phyloP scores from a whole-genome alignment of 176 grass and related monocot species.

The Aegilops sharonensis region DNA sequence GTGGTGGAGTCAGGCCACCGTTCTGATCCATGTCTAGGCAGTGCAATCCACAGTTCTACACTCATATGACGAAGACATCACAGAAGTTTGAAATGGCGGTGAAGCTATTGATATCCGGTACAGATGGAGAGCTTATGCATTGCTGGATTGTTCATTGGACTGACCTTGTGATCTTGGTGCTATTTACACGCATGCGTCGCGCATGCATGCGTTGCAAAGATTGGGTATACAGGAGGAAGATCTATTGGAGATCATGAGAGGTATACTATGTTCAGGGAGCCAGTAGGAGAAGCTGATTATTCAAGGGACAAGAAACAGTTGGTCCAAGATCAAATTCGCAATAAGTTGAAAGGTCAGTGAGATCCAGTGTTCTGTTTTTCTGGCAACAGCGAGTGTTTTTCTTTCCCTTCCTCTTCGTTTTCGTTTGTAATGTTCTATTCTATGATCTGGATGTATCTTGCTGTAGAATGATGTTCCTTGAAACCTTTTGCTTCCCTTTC shows the following conservation, averaged over 20 bases:
- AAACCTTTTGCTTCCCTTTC: conserved; percentile 18
- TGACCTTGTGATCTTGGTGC: conserved; percentile 17
- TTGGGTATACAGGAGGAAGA: conserved; percentile 10
- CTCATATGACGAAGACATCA: conserved; percentile 4
- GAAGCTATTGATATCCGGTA: conserved; percentile 23
- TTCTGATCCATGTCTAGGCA: conserved; percentile 47
- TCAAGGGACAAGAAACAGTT: neutral
- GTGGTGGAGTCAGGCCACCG: conserved; percentile 62
- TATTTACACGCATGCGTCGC: conserved; percentile 5
- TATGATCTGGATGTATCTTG: conserved; percentile 38
- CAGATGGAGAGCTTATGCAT: neutral
- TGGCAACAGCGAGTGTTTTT: conserved; percentile 28
- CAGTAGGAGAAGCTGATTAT: neutral
- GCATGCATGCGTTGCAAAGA: conserved; percentile 26
- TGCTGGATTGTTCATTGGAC: conserved; percentile 29
- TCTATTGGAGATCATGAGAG: neutral
- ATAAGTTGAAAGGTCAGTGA: conserved; percentile 52
- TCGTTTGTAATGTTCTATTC: conserved; percentile 53
- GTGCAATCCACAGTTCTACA: neutral
- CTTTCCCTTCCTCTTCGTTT: neutral
- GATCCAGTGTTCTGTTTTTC: conserved; percentile 56
- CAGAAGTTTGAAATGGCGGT: conserved; percentile 21
- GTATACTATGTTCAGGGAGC: neutral
- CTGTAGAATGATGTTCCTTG: conserved; percentile 47
- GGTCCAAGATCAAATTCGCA: conserved; percentile 17